These are phyloP conservation scores for Candida montana DNA, from an alignment of 805 yeast genomes.

Conservation along the genomic window DNA sequence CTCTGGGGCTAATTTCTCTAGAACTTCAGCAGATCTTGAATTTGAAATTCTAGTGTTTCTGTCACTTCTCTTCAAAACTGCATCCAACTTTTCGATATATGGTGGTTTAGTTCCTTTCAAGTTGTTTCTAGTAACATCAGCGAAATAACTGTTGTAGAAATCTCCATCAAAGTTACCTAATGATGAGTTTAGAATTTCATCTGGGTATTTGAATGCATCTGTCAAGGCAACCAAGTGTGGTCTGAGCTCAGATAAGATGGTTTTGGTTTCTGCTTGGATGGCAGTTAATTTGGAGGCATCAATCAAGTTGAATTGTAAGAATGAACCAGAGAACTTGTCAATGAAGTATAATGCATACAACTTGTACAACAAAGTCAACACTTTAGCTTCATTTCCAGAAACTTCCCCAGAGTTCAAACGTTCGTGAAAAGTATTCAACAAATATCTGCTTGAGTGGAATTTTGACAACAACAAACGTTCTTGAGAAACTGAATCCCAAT, in stretches of 20 bases:
- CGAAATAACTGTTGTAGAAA: conserved; percentile 74
- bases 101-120: conserved; percentile 45
- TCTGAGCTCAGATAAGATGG: conserved; percentile 47
- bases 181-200: conserved; percentile 75
- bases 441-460: conserved; percentile 35
- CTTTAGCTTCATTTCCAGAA: conserved; percentile 35
- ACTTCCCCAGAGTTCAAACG: conserved; percentile 19
- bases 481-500: conserved; percentile 34
- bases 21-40: conserved; percentile 25
- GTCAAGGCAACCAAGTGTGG: conserved; percentile 71
- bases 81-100: conserved; percentile 36
- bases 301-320: conserved; percentile 59
- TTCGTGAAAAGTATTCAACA: conserved; percentile 29
- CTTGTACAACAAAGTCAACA: conserved; percentile 49
- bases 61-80: conserved; percentile 34
- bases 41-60: conserved; percentile 32
- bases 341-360: conserved; percentile 62
- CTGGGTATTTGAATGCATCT: conserved; percentile 79
- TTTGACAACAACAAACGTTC: conserved; percentile 34
- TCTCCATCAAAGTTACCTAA: conserved; percentile 80
- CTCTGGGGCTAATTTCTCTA: conserved; percentile 24
- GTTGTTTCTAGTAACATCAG: conserved; percentile 48
- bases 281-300: conserved; percentile 42
- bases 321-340: conserved; percentile 66
- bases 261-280: conserved; percentile 39